Evolutionary conservation across 768 basidiomycete species (phyloP).

Genomic region (Suillus plorans): DNA sequence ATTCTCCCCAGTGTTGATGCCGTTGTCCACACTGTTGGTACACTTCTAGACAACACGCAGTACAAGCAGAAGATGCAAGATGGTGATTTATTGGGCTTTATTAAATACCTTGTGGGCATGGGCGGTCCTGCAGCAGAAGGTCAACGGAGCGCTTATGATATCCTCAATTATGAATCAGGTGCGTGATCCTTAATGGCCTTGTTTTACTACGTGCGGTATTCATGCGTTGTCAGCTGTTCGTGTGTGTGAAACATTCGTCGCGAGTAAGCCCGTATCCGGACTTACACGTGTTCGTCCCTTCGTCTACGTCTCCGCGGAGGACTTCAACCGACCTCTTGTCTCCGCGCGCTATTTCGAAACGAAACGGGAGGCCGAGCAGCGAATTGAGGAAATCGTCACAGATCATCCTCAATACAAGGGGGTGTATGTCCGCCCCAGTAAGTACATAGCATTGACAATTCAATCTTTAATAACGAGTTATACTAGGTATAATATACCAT

Average conservation of each 20-base stretch:
- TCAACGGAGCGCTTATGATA: constrained; percentile 61
- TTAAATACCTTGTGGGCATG: constrained; percentile 46
- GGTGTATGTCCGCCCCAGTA: constrained; percentile 89
- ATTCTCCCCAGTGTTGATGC: constrained; percentile 67
- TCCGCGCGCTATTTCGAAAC: constrained; percentile 86
- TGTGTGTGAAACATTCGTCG: constrained; percentile 76
- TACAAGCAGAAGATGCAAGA: constrained; percentile 78
- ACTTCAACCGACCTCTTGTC: constrained; percentile 81
- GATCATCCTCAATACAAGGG: constrained; percentile 52
- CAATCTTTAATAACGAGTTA: not conserved
- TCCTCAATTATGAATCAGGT: constrained; percentile 91
- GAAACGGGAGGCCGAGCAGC: constrained; percentile 88
- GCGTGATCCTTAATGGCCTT: constrained; percentile 27
- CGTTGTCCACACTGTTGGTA: constrained; percentile 93
- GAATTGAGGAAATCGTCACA: constrained; percentile 55
- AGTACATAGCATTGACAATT: constrained; percentile 29
- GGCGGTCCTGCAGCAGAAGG: constrained; percentile 52
- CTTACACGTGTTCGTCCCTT: constrained; percentile 57
- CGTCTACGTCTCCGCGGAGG: constrained; percentile 91
- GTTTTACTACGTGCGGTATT: constrained; percentile 12
- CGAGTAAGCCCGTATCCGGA: constrained; percentile 38
- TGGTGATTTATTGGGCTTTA: constrained; percentile 53
- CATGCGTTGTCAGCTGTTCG: constrained; percentile 50
- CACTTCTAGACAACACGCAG: constrained; percentile 72
- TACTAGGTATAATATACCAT: constrained; percentile 90